A percentile compares a stretch with the other conserved stretches of the same genome.
These are phyloP conservation scores for Aspergillus awamori DNA, from an alignment of 2,329 filamentous ascomycete species.

Conservation along the genomic window DNA sequence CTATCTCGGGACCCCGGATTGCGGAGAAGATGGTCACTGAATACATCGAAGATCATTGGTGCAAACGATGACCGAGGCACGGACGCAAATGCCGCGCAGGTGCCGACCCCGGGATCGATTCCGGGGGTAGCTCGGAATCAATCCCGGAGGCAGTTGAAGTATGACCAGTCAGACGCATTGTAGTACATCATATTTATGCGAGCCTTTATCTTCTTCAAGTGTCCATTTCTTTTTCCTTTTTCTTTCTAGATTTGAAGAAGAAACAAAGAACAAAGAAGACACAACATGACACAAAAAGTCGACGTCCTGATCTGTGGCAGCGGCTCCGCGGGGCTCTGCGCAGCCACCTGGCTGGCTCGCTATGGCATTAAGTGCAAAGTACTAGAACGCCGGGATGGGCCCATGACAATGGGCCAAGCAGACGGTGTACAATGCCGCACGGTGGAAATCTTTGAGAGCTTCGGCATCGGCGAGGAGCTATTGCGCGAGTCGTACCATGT, in stretches of 20 bases:
- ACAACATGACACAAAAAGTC: constrained; percentile 26
- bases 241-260: too few species aligned
- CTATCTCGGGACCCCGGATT: background rate
- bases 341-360: constrained; percentile 63
- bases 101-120: constrained; percentile 18
- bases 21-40: background rate
- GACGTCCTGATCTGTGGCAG: constrained; percentile 65
- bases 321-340: constrained; percentile 64
- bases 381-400: constrained; percentile 59
- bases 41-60: background rate
- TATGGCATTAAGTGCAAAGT: constrained; percentile 60
- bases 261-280: background rate
- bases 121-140: constrained; percentile 17
- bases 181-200: background rate
- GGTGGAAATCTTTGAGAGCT: constrained; percentile 65
- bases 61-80: background rate
- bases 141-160: constrained; percentile 17
- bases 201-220: background rate
- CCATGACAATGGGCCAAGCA: constrained; percentile 62
- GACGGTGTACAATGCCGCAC: constrained; percentile 65
- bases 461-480: constrained; percentile 58
- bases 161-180: background rate
- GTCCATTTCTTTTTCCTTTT: background rate
- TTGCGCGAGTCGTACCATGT: constrained; percentile 62
- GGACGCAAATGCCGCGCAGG: background rate